Conservation (phyloP, 441 rosid genomes). For the Corymbia citriodora region DNA sequence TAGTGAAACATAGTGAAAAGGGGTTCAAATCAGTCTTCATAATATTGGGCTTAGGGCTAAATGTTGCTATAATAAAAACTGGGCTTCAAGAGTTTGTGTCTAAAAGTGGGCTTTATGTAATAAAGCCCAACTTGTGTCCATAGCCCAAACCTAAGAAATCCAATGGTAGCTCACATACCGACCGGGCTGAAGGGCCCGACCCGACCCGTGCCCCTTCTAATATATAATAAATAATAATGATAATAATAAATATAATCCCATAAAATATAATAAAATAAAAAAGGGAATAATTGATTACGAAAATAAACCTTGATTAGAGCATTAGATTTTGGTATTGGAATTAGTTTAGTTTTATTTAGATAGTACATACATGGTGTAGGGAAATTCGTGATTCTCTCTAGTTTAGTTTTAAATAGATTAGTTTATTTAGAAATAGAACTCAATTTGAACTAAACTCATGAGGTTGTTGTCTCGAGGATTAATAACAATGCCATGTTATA, state of each 20-base stretch:
- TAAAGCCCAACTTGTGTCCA: background rate
- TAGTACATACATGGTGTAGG: background rate
- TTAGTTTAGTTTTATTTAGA: background rate
- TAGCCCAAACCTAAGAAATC: background rate
- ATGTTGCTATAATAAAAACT: background rate
- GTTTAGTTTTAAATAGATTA: background rate
- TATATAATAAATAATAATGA: no score
- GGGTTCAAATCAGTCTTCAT: background rate
- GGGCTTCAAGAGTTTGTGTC: background rate
- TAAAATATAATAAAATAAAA: no score
- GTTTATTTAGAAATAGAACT: background rate
- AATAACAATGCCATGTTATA: background rate
- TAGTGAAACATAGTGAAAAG: background rate
- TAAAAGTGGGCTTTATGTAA: background rate
- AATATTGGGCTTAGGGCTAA: background rate
- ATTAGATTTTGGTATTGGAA: no score
- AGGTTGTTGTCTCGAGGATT: fast-evolving
- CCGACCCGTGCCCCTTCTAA: fast-evolving
- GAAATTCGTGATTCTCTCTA: background rate
- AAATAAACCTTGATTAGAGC: background rate
- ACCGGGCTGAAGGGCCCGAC: background rate
- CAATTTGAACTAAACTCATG: background rate
- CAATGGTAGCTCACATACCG: background rate
- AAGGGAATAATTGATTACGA: background rate
- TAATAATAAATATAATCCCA: background rate